A percentile compares a stretch with the other conserved stretches of the same genome.
Evolutionary conservation across 2,329 filamentous ascomycete species (phyloP).

Genomic region (Trichoderma harzianum): DNA sequence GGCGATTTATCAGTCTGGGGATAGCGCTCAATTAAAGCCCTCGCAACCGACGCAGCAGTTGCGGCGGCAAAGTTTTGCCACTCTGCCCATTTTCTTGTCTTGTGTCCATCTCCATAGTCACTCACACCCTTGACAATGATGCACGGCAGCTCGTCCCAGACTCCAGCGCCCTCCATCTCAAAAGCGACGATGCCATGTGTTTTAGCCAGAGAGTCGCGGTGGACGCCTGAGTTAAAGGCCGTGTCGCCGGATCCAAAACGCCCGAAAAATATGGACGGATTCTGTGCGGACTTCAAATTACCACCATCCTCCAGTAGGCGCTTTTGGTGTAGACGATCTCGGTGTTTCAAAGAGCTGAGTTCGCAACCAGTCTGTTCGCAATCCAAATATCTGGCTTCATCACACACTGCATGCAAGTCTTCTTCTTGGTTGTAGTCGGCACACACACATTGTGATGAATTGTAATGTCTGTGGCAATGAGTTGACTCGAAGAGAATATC

Average conservation of each 20-base stretch:
- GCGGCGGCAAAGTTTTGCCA: neutral
- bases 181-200: neutral
- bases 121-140: neutral
- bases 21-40: neutral
- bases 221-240: neutral
- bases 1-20: neutral
- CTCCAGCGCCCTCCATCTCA: neutral
- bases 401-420: neutral
- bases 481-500: neutral
- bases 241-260: neutral
- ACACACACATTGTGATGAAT: neutral
- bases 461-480: neutral
- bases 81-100: neutral
- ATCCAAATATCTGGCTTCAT: accelerated
- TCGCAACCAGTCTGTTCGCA: neutral
- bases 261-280: neutral
- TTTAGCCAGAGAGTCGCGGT: neutral
- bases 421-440: accelerated
- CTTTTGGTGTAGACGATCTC: neutral
- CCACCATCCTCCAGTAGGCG: accelerated
- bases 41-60: neutral
- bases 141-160: neutral
- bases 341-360: accelerated
- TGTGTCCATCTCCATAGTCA: neutral
- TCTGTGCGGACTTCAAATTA: neutral